Conservation (phyloP, 768 basidiomycete genomes). For the Stropharia rugosoannulata region DNA sequence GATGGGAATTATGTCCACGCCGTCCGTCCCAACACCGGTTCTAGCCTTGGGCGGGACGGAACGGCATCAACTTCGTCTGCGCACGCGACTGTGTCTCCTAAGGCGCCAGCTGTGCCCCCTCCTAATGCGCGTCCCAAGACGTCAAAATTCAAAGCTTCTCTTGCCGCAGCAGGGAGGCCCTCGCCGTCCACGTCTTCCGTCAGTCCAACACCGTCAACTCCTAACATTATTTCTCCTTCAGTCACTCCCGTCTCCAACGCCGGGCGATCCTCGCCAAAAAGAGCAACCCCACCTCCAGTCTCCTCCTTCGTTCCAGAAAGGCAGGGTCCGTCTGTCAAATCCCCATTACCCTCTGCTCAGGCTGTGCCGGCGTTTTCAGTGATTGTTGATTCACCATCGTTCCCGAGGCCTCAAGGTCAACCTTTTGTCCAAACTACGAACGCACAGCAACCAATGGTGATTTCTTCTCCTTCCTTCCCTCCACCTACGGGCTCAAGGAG, state of each 20-base stretch:
- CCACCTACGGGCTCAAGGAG: constrained; percentile 16
- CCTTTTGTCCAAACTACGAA: neutral
- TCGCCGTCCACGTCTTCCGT: constrained; percentile 5
- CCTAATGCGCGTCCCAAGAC: constrained; percentile 32
- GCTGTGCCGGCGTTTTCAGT: constrained; percentile 22
- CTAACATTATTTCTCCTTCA: constrained; percentile 16
- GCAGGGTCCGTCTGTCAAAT: constrained; percentile 5
- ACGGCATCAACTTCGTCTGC: constrained; percentile 4
- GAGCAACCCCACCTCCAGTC: constrained; percentile 8
- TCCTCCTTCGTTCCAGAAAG: constrained; percentile 6
- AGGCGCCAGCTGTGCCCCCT: constrained; percentile 27
- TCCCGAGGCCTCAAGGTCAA: constrained; percentile 24
- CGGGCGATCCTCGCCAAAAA: constrained; percentile 36
- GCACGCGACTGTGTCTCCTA: constrained; percentile 1
- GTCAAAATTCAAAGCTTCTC: constrained; percentile 52
- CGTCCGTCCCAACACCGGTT: constrained; percentile 13
- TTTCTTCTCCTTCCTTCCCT: constrained; percentile 7
- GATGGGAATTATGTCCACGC: constrained; percentile 33
- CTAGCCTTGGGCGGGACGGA: neutral
- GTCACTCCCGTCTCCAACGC: constrained; percentile 26
- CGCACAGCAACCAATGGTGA: neutral
- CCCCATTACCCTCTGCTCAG: constrained; percentile 5
- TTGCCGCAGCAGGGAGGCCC: constrained; percentile 29
- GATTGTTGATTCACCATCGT: constrained; percentile 40
- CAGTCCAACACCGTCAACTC: neutral